Percentiles rank a stretch among this genome's conserved stretches.
Evolutionary conservation across 441 rosid species (phyloP).

Genomic region (Cnidoscolus chayamansa): DNA sequence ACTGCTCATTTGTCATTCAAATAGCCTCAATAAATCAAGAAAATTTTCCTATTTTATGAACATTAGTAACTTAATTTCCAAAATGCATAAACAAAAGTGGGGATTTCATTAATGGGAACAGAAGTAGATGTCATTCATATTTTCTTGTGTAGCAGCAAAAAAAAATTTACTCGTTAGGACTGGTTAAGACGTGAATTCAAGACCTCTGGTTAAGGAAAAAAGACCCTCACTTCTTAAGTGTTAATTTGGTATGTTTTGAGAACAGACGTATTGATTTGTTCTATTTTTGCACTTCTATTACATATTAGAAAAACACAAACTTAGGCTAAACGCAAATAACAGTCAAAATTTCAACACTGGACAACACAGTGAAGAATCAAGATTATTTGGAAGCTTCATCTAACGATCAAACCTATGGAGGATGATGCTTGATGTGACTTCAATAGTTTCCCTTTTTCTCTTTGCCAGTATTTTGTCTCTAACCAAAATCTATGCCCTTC

Average conservation of each 20-base stretch:
- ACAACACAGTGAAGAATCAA: background rate
- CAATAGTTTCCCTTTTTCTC: conserved; percentile 13
- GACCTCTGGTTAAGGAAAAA: too few species aligned
- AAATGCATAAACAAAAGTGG: background rate
- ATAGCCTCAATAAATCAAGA: background rate
- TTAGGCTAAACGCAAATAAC: background rate
- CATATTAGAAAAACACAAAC: too few species aligned
- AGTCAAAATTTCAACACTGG: conserved; percentile 8
- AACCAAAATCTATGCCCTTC: background rate
- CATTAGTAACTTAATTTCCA: background rate
- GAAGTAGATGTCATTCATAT: too few species aligned
- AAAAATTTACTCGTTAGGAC: too few species aligned
- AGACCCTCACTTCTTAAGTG: too few species aligned
- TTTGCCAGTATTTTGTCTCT: conserved; percentile 21
- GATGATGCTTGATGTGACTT: background rate
- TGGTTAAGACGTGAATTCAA: too few species aligned
- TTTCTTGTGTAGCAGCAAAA: too few species aligned
- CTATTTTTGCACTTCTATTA: too few species aligned
- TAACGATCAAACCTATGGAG: background rate
- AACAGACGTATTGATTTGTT: too few species aligned
- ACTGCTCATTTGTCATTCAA: background rate
- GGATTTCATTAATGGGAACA: background rate
- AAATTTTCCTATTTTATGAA: background rate
- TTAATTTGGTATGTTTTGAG: too few species aligned
- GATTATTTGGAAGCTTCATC: background rate